These are phyloP conservation scores for Paracamarosporium sp. DNA, from an alignment of 2,329 filamentous ascomycete genomes.

Conservation along the genomic window DNA sequence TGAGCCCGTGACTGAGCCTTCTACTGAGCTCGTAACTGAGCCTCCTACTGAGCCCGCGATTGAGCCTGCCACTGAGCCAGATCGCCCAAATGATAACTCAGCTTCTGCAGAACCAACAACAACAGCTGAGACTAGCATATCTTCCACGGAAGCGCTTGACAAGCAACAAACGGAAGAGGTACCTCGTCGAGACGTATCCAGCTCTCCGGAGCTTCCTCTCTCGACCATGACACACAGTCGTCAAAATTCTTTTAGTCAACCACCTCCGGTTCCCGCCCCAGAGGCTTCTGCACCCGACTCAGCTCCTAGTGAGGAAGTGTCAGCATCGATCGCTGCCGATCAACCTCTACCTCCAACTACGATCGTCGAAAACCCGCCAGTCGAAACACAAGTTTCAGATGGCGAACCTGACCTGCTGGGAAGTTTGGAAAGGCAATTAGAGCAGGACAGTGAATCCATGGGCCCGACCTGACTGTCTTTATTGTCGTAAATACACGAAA, in stretches of 20 bases:
- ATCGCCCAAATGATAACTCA: too few species aligned
- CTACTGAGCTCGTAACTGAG: slow-evolving; percentile 1
- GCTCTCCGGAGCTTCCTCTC: background rate
- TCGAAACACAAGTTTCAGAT: slow-evolving; percentile 33
- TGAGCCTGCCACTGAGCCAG: too few species aligned
- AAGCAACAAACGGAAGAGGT: background rate
- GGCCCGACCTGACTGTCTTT: slow-evolving; percentile 15
- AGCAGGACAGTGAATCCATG: slow-evolving; percentile 34
- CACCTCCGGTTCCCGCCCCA: background rate
- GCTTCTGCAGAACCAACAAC: background rate
- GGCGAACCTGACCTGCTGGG: slow-evolving; percentile 55
- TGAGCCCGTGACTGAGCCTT: background rate
- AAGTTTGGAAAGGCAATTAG: slow-evolving; percentile 55
- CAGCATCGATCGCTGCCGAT: background rate
- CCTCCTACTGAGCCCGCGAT: slow-evolving; percentile 3
- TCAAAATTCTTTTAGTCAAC: background rate
- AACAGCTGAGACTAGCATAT: background rate
- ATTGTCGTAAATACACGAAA: background rate
- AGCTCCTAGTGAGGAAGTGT: background rate
- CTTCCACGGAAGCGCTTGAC: background rate
- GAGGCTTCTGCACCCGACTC: background rate
- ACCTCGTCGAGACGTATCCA: background rate
- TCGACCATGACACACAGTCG: background rate
- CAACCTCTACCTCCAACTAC: slow-evolving; percentile 2
- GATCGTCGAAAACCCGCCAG: slow-evolving; percentile 11